Evolutionary conservation across 192 early-diverging fungal species (phyloP).

Genomic region (Coemansia sp.): DNA sequence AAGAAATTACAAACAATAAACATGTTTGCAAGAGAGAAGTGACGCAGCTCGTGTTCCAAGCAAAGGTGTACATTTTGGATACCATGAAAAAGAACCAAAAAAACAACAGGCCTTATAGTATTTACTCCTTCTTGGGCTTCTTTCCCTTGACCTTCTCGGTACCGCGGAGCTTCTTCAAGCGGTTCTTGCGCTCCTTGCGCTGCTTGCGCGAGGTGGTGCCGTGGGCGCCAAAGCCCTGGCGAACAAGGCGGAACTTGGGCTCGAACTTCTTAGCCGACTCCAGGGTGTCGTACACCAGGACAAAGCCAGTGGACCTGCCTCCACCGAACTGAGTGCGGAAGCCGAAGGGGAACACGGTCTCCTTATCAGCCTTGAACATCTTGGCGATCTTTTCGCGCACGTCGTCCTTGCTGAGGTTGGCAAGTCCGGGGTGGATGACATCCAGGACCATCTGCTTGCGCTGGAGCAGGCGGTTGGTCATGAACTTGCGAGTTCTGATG

Average conservation of each 20-base stretch:
- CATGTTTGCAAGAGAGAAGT: background rate
- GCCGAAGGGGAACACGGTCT: constrained; percentile 89
- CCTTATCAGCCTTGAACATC: constrained; percentile 91
- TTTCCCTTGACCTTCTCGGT: constrained; percentile 86
- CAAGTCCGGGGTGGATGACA: constrained; percentile 89
- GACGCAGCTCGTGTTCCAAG: background rate
- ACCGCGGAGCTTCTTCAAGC: constrained; percentile 97
- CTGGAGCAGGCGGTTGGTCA: constrained; percentile 97
- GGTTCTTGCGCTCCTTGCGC: constrained; percentile 99
- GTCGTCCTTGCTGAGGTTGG: constrained; percentile 91
- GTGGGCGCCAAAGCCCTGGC: constrained; percentile 67
- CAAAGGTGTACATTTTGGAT: background rate
- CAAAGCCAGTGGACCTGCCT: constrained; percentile 90
- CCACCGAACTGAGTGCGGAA: constrained; percentile 97
- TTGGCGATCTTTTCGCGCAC: constrained; percentile 91
- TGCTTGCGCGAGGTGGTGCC: constrained; percentile 85
- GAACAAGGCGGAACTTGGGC: constrained; percentile 94
- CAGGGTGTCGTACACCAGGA: constrained; percentile 90
- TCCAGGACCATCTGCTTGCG: constrained; percentile 98
- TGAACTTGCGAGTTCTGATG: constrained; percentile 98
- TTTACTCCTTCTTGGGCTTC: constrained; percentile 45
- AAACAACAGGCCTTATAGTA: constrained; percentile 8
- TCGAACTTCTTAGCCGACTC: constrained; percentile 97
- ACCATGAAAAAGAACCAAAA: background rate
- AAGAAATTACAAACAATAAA: background rate